phyloP scores from a whole-genome alignment of 2,329 filamentous ascomycete species.

The Hansfordia pulvinata region DNA sequence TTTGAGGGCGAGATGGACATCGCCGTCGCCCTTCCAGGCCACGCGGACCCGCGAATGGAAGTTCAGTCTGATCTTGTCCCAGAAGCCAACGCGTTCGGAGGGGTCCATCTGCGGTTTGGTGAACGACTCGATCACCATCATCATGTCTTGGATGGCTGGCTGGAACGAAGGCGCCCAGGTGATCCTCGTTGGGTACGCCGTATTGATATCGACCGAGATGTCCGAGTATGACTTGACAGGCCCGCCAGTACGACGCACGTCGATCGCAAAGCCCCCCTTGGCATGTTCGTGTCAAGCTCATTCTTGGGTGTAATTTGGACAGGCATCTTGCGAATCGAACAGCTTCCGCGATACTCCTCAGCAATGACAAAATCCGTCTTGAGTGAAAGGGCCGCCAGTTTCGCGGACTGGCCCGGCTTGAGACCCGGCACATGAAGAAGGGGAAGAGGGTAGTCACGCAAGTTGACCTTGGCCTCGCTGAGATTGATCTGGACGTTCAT shows the following conservation, averaged over 20 bases:
- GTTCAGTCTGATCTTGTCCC: slow-evolving; percentile 92
- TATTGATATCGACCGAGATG: slow-evolving; percentile 85
- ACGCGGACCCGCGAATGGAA: slow-evolving; percentile 87
- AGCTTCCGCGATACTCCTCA: slow-evolving; percentile 73
- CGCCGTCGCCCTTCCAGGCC: slow-evolving; percentile 88
- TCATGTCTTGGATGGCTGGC: slow-evolving; percentile 97
- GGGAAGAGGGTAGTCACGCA: slow-evolving; percentile 89
- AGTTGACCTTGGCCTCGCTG: slow-evolving; percentile 73
- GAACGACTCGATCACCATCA: slow-evolving; percentile 97
- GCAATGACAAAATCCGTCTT: slow-evolving; percentile 90
- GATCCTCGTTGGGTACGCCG: slow-evolving; percentile 77
- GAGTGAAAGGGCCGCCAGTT: slow-evolving; percentile 69
- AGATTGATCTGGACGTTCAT: slow-evolving; percentile 83
- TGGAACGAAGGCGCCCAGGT: slow-evolving; percentile 98
- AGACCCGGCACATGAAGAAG: slow-evolving; percentile 80
- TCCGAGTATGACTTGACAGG: slow-evolving; percentile 96
- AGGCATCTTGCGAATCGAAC: slow-evolving; percentile 67
- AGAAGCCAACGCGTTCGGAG: slow-evolving; percentile 90
- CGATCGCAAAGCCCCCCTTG: slow-evolving; percentile 61
- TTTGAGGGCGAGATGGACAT: slow-evolving; percentile 88
- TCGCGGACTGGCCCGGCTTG: slow-evolving; percentile 63
- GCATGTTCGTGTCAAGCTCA: too few relatives aligned
- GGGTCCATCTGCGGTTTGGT: slow-evolving; percentile 91
- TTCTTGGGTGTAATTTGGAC: slow-evolving; percentile 67
- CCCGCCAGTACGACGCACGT: slow-evolving; percentile 81